phyloP scores from a whole-genome alignment of 257 asterid species.

The Solanum megistacrolobum region DNA sequence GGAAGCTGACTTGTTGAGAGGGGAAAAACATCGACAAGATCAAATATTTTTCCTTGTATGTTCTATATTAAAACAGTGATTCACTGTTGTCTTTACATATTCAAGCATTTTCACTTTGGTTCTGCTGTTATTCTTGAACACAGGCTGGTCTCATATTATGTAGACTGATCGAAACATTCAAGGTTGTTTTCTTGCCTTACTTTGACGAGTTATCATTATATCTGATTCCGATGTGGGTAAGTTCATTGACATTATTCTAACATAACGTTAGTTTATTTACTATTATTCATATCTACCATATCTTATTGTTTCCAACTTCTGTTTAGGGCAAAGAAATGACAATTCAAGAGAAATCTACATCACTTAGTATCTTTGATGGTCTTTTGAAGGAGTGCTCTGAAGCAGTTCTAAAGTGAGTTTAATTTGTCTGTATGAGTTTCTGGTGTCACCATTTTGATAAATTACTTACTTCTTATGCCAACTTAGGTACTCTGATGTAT shows the following conservation, averaged over 20 bases:
- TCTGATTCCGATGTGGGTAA: conserved; percentile 96
- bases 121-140: not conserved
- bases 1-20: not conserved
- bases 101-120: not conserved
- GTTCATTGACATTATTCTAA: not conserved
- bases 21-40: not conserved
- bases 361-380: conserved; percentile 85
- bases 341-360: conserved; percentile 79
- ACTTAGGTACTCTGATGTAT: not conserved
- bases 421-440: not conserved
- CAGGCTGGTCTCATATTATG: conserved; percentile 86
- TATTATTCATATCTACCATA: not conserved
- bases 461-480: not conserved
- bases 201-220: conserved; percentile 73
- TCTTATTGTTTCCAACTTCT: not conserved
- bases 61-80: not conserved
- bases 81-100: not conserved
- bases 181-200: conserved; percentile 85
- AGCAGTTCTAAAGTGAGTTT: conserved; percentile 55
- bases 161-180: conserved; percentile 72
- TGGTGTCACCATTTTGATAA: not conserved
- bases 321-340: conserved; percentile 85
- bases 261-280: not conserved
- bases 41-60: not conserved
- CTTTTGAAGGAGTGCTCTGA: conserved; percentile 87